phyloP scores from a whole-genome alignment of 2,329 filamentous ascomycete genomes.

The Fusarium sublunatum region DNA sequence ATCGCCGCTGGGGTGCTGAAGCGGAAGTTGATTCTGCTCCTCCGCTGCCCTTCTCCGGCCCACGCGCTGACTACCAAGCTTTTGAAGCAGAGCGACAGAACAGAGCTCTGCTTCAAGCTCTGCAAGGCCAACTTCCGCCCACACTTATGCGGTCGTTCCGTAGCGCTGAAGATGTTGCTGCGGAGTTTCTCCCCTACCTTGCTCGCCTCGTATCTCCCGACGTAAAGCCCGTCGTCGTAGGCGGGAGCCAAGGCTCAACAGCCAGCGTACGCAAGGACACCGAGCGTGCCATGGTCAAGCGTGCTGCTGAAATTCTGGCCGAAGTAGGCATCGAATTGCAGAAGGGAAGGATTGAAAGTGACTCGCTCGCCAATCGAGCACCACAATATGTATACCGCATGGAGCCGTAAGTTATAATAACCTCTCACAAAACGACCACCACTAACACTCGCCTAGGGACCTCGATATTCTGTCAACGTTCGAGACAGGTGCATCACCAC shows the following conservation, averaged over 20 bases:
- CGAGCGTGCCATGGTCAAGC: conserved; percentile 82
- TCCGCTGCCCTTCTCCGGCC: conserved; percentile 81
- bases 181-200: conserved; percentile 86
- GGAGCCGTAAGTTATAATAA: conserved; percentile 78
- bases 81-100: conserved; percentile 85
- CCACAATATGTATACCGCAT: conserved; percentile 87
- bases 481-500: conserved; percentile 70
- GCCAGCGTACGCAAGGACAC: conserved; percentile 89
- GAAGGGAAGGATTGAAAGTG: conserved; percentile 80
- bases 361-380: conserved; percentile 68
- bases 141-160: conserved; percentile 81
- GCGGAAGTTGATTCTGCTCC: conserved; percentile 59
- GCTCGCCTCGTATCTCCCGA: conserved; percentile 86
- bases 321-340: conserved; percentile 85
- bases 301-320: conserved; percentile 84
- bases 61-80: conserved; percentile 83
- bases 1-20: conserved; percentile 59
- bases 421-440: background rate
- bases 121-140: conserved; percentile 79
- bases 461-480: conserved; percentile 84
- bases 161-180: conserved; percentile 79
- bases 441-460: conserved; percentile 55
- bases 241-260: conserved; percentile 71
- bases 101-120: conserved; percentile 74
- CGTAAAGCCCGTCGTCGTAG: conserved; percentile 89